Conservation (phyloP, 2,329 filamentous ascomycete genomes). For the Calycina herbarum region DNA sequence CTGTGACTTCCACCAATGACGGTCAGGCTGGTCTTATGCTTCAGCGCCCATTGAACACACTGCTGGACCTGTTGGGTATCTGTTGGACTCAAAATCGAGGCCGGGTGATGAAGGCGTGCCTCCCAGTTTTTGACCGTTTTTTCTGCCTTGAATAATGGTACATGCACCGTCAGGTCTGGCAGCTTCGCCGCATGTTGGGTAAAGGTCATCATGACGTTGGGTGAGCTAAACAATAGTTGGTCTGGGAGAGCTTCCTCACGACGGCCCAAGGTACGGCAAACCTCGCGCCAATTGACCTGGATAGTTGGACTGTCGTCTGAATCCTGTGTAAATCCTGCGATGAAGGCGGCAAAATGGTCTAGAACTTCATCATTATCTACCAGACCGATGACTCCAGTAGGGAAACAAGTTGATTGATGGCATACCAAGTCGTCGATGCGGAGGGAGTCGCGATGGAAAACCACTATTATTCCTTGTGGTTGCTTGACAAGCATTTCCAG, state of each 20-base stretch:
- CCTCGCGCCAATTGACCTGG: constrained; percentile 47
- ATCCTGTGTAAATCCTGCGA: constrained; percentile 48
- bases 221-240: constrained; percentile 49
- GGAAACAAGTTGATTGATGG: constrained; percentile 48
- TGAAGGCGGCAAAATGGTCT: constrained; percentile 53
- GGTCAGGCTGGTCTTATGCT: constrained; percentile 47
- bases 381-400: constrained; percentile 46
- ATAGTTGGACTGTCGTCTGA: constrained; percentile 33
- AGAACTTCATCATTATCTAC: constrained; percentile 46
- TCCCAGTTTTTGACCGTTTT: constrained; percentile 52
- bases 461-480: constrained; percentile 46
- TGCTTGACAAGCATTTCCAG: constrained; percentile 48
- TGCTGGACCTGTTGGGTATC: constrained; percentile 50
- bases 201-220: constrained; percentile 53
- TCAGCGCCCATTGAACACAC: constrained; percentile 57
- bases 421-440: constrained; percentile 50
- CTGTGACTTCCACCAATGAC: constrained; percentile 61
- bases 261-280: constrained; percentile 51
- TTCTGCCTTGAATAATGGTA: constrained; percentile 36
- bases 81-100: constrained; percentile 48
- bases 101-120: constrained; percentile 46
- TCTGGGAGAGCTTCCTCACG: constrained; percentile 39
- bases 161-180: constrained; percentile 43
- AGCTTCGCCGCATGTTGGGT: constrained; percentile 46
- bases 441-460: constrained; percentile 57